Conservation (phyloP, 805 yeast species). For the Isabelozyma rhagii region DNA sequence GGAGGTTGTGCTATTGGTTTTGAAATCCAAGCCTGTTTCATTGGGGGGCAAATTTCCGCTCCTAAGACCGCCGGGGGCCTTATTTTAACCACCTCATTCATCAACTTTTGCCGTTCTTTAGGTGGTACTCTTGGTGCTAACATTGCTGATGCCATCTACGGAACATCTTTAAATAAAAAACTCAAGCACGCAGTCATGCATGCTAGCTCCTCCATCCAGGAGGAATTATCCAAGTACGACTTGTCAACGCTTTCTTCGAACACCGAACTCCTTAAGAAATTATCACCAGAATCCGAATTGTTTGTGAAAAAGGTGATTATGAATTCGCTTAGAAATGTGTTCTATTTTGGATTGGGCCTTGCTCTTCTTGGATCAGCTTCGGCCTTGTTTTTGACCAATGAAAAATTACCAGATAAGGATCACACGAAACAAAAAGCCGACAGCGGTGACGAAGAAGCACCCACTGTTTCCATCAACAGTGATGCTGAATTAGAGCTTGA, state of each 20-base stretch:
- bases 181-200: background rate
- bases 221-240: slow-evolving; percentile 14
- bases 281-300: slow-evolving; percentile 18
- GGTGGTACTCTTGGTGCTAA: slow-evolving; percentile 40
- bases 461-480: background rate
- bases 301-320: slow-evolving; percentile 23
- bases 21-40: slow-evolving; percentile 26
- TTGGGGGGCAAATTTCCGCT: slow-evolving; percentile 33
- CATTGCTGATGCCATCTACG: slow-evolving; percentile 15
- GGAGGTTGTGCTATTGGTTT: slow-evolving; percentile 36
- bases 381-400: slow-evolving; percentile 33
- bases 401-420: slow-evolving; percentile 30
- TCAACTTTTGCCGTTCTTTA: slow-evolving; percentile 37
- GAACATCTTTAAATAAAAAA: background rate
- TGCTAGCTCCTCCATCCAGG: slow-evolving; percentile 6
- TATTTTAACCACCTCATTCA: slow-evolving; percentile 37
- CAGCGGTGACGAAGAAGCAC: background rate
- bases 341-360: slow-evolving; percentile 30
- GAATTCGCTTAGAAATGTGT: slow-evolving; percentile 29
- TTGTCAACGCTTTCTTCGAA: slow-evolving; percentile 10
- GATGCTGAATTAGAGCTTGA: background rate
- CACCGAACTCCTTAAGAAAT: slow-evolving; percentile 8
- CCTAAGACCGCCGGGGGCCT: slow-evolving; percentile 43
- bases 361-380: slow-evolving; percentile 20
- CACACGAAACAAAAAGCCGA: background rate